Evolutionary conservation across 2,329 filamentous ascomycete species (phyloP), one percentile per base, ranked within the genome.

Genomic region (Verticillium klebahnii): DNA sequence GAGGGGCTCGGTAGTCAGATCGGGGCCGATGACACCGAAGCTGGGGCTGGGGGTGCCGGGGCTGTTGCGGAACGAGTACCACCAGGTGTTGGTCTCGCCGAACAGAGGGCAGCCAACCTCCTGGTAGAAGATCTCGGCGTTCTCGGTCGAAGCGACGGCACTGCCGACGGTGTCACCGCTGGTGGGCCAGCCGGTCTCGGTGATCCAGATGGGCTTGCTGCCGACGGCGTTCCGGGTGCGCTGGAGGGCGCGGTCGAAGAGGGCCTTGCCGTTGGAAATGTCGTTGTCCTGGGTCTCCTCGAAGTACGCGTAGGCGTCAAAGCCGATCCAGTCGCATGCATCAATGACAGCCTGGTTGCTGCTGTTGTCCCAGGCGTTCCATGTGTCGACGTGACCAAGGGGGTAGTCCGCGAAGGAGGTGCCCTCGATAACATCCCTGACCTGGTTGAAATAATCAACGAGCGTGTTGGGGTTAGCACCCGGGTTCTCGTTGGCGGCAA

Each of bases 341-440:
- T 87, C 80, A 63, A 92, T 86, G 63, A 96, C 86, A 52, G 82
- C 85, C 57, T 77, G 75, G 83, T 94, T 96, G 70, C 88, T 85
- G 59, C 77, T 75, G 75, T 96, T 92, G 72, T 86, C 86, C 82
- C 87, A 93, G 59, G 85, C 86, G 39, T 89, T 92, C 92, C 92
- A 96, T 59, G 93, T 96, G 73, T 96, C 93, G 72, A 96, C 92
- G 76, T 96, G 93, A 59, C 92, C 92, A 63, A 96, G 80, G 19
- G 85, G 80, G 56, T 80, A 82, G 29, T 77, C 76, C 40, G 82
- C 77, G 29, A 90, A 78, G 57, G 77, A 71, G 15, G 90, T 92
- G 63, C 84, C 85, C 32, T 82, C 71, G 70, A 96, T 85, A 64
- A 85, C 80, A 32, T 79, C 74, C 65, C 87, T 86, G 63, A 91